A percentile compares a stretch with the other conserved stretches of the same genome.
Conservation (phyloP, 495 filamentous ascomycete genomes). For the Talaromyces liani region DNA sequence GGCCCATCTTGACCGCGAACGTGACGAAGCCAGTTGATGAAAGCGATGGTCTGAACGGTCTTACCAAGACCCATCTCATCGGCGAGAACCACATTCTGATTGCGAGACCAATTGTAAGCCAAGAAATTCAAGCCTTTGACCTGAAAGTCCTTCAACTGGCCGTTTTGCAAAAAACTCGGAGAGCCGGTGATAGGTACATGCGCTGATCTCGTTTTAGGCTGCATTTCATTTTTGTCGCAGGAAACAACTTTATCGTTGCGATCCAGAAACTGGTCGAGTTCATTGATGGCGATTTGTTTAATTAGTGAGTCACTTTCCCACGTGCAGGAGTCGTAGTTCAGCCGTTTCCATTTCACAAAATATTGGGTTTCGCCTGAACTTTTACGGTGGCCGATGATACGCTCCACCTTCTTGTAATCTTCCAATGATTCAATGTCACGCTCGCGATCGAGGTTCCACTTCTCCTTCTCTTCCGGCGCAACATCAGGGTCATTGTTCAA, state of each 20-base stretch:
- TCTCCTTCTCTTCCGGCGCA: constrained; percentile 80
- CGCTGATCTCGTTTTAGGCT: constrained; percentile 58
- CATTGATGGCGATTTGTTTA: constrained; percentile 66
- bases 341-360: constrained; percentile 82
- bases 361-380: constrained; percentile 75
- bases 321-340: constrained; percentile 86
- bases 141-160: constrained; percentile 88
- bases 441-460: constrained; percentile 84
- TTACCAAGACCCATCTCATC: constrained; percentile 99
- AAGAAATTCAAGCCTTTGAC: constrained; percentile 90
- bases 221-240: constrained; percentile 69
- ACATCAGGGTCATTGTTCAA: constrained; percentile 62
- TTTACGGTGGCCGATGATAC: constrained; percentile 74
- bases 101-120: constrained; percentile 85
- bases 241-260: constrained; percentile 65
- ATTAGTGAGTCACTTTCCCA: constrained; percentile 81
- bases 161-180: constrained; percentile 76
- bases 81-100: constrained; percentile 89
- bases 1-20: constrained; percentile 83
- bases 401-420: constrained; percentile 84
- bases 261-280: constrained; percentile 86
- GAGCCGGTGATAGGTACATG: constrained; percentile 71
- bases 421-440: constrained; percentile 72
- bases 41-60: constrained; percentile 94
- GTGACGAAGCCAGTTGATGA: constrained; percentile 97